phyloP scores from a whole-genome alignment of 2,329 filamentous ascomycete genomes.

The Parastagonospora avenae region DNA sequence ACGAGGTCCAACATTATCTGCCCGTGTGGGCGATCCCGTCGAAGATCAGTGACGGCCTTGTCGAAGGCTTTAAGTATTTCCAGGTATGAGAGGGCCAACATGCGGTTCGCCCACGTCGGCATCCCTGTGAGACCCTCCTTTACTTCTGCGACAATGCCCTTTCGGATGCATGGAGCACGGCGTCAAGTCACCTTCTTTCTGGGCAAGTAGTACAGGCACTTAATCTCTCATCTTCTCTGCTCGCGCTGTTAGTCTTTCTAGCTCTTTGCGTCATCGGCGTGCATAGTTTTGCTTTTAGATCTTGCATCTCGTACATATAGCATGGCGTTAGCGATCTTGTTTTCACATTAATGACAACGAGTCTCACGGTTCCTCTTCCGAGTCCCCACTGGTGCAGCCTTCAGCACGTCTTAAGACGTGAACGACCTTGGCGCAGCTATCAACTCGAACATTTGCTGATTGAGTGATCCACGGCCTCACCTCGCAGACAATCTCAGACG shows the following conservation, averaged over 20 bases:
- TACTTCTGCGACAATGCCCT: constrained; percentile 40
- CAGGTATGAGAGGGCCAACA: constrained; percentile 27
- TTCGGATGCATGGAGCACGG: constrained; percentile 37
- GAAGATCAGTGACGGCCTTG: constrained; percentile 77
- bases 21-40: constrained; percentile 80
- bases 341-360: too few species aligned
- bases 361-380: too few species aligned
- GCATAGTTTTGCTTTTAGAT: too few species aligned
- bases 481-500: constrained; percentile 1
- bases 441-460: not conserved
- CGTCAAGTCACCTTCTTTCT: constrained; percentile 30
- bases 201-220: constrained; percentile 29
- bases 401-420: too few species aligned
- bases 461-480: constrained; percentile 7
- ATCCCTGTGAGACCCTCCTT: constrained; percentile 35
- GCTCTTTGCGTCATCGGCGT: not conserved
- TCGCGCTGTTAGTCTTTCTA: constrained; percentile 1
- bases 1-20: constrained; percentile 76
- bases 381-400: too few species aligned
- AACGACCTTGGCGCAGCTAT: too few species aligned
- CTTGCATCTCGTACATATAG: too few species aligned
- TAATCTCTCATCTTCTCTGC: constrained; percentile 8
- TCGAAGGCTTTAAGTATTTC: constrained; percentile 78
- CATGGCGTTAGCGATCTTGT: too few species aligned
- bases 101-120: constrained; percentile 24